Conservation (phyloP, 2,329 filamentous ascomycete genomes). For the Eutypella sp. region DNA sequence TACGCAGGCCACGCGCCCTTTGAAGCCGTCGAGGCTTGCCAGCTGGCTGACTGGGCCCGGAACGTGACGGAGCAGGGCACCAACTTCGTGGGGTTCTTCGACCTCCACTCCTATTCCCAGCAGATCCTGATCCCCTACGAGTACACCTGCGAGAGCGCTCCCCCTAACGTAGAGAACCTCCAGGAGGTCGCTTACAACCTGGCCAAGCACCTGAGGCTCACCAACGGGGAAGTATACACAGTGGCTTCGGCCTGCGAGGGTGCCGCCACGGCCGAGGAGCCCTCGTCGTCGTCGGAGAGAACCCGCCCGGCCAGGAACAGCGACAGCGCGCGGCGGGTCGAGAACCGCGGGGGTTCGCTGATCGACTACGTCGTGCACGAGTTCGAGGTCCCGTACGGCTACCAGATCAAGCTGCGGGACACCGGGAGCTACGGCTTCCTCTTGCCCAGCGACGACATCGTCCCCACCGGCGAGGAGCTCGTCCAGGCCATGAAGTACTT, state of each 20-base stretch:
- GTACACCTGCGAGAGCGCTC: conserved; percentile 71
- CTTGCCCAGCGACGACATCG: conserved; percentile 77
- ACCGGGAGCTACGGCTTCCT: conserved; percentile 93
- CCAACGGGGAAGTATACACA: conserved; percentile 68
- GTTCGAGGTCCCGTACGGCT: conserved; percentile 74
- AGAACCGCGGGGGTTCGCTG: conserved; percentile 75
- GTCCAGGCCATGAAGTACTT: conserved; percentile 80
- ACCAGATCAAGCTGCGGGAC: conserved; percentile 91
- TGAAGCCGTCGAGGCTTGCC: conserved; percentile 71
- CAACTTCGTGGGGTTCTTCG: conserved; percentile 77
- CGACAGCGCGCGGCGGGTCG: conserved; percentile 48
- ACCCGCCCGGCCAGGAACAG: conserved; percentile 16
- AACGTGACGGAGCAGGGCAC: conserved; percentile 69
- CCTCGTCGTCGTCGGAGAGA: too few species aligned
- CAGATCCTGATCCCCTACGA: conserved; percentile 90
- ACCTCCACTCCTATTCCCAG: conserved; percentile 93
- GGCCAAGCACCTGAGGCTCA: conserved; percentile 81
- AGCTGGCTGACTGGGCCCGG: conserved; percentile 75
- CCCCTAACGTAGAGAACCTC: conserved; percentile 85
- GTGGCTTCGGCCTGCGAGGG: conserved; percentile 85
- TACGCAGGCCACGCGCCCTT: conserved; percentile 82
- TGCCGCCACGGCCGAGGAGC: conserved; percentile 44
- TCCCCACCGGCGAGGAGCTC: conserved; percentile 84
- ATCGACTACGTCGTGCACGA: conserved; percentile 96
- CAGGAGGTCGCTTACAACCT: conserved; percentile 85